Evolutionary conservation across 331 rosid species (phyloP), one percentile per base, ranked within the genome.

Genomic region (Quercus phellos): DNA sequence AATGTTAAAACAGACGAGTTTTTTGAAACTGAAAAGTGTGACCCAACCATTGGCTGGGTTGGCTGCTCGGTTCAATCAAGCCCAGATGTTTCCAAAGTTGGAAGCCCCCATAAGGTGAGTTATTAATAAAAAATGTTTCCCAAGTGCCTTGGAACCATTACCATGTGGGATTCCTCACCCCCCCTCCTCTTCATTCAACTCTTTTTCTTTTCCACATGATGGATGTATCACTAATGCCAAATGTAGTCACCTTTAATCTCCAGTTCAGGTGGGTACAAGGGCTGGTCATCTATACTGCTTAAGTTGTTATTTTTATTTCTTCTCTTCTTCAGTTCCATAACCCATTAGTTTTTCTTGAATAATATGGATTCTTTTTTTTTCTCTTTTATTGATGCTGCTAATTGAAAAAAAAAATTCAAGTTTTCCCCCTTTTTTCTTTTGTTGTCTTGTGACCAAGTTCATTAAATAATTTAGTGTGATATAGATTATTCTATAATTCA

Each of bases 1-100:
- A 51, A 29, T 81, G 74, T 86, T 85, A 86, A 84, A 56, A 83
- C 82, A 35, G 92, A 88, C 38, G 93, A 91, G 79, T 90, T 83
- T 80, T 85, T 83, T 26, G 98, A 93, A 89, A 91, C 86, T 61
- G 91, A 93, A 87, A 86, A 82, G 83, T 88, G 85, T 68, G 81
- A 84, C 74, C 91, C 98, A 6, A 71, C 75, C 21, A 30, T 42
- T 75, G 98, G 93, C 70, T 93, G 98, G 98, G 84, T 93, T 79
- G 38, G 83, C 32, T 79, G 77, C 82, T 80, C 77, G 7, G 74
- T 72, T 73, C 53, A 61, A 79, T 77, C 87, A 10, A 85, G 83
- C 73, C 82, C 85, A 85, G 84, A 76, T 51, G 74, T 66, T 30
- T 77, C 88, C 29, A 89, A 85, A 87, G 75, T 51, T 6, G 93